These are phyloP conservation scores for Sutorius eximius DNA, from an alignment of 1,284 basidiomycete species.

Conservation along the genomic window DNA sequence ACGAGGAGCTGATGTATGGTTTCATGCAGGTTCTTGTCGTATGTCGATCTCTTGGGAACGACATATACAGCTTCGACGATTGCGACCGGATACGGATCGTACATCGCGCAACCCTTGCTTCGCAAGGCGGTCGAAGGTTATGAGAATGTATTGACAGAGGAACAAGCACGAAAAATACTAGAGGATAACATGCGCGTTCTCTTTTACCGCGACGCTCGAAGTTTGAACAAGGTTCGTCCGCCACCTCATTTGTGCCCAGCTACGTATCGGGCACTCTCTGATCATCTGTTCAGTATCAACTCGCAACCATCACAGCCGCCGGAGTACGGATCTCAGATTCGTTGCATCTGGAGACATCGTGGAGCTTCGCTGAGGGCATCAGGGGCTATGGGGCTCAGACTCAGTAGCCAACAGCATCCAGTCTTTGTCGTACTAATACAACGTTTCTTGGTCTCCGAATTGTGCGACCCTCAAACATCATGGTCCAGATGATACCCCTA, in stretches of 20 bases:
- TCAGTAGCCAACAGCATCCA: conserved; percentile 41
- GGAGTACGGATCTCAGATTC: conserved; percentile 85
- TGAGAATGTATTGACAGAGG: conserved; percentile 75
- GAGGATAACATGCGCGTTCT: conserved; percentile 91
- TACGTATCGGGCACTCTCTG: not conserved
- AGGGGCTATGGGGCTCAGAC: conserved; percentile 81
- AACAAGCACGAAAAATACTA: conserved; percentile 79
- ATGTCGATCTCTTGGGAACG: conserved; percentile 95
- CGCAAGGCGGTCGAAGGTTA: conserved; percentile 87
- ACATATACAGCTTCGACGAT: conserved; percentile 95
- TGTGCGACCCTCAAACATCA: not conserved
- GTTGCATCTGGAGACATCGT: conserved; percentile 74
- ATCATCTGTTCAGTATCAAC: conserved; percentile 78
- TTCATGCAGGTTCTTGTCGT: conserved; percentile 79
- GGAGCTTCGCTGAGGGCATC: conserved; percentile 92
- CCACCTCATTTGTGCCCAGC: not conserved
- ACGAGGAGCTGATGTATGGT: not conserved
- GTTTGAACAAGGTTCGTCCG: conserved; percentile 84
- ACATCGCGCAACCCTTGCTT: conserved; percentile 92
- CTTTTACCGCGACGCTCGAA: conserved; percentile 96
- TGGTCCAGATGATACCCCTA: not conserved
- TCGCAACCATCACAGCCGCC: conserved; percentile 81
- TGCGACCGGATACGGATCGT: conserved; percentile 94
- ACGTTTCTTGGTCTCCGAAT: not conserved
- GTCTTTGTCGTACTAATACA: conserved; percentile 14